Base-by-base conservation (phyloP, 1,284 basidiomycete genomes). In the Pseudozyma sp. region DNA sequence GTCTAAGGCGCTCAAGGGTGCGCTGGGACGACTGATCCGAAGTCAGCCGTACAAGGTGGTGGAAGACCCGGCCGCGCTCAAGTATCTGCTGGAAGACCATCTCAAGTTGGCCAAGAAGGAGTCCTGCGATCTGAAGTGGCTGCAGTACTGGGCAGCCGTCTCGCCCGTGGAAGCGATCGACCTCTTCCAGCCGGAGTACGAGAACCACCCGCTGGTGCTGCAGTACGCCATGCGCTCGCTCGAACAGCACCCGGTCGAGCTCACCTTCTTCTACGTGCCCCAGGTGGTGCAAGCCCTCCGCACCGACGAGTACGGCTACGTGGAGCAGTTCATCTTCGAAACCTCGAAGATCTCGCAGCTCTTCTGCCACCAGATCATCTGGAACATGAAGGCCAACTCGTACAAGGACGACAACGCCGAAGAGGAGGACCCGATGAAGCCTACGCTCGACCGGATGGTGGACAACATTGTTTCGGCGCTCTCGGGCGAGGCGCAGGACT, bases 321-420 rank as follows among this genome's bases (percentile, higher is more conserved):
- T 99, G 31, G 90, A 92, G 72, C 90, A 92, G 31, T 99, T 98
- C 87, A 94, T 99, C 81, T 95, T 95, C 77, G 94, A 98, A 86
- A 97, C 96, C 0, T 92, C 95, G 11, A 96, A 94, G 86, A 94
- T 99, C 69, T 98, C 95, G 5, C 96, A 97, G 85, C 86, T 95
- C 10, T 99, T 99, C 87, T 99, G 97, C 83, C 97, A 99, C 85
- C 97, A 99, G 86, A 99, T 99, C 71, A 94, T 99, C 74, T 99
- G 97, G 97, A 99, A 99, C 85, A 99, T 99, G 97, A 97, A 97
- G 82, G 97, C 97, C 5, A 99, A 99, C 84, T 94, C 91, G 69
- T 97, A 91, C 85, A 94, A 92, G 79, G 97, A 96, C 80, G 97
- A 99, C 64, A 62, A 80, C 14, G 81, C 67, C 79, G 87, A 88